These are phyloP conservation scores for Pleoardoris graminearum DNA, from an alignment of 2,329 filamentous ascomycete genomes.

Conservation along the genomic window DNA sequence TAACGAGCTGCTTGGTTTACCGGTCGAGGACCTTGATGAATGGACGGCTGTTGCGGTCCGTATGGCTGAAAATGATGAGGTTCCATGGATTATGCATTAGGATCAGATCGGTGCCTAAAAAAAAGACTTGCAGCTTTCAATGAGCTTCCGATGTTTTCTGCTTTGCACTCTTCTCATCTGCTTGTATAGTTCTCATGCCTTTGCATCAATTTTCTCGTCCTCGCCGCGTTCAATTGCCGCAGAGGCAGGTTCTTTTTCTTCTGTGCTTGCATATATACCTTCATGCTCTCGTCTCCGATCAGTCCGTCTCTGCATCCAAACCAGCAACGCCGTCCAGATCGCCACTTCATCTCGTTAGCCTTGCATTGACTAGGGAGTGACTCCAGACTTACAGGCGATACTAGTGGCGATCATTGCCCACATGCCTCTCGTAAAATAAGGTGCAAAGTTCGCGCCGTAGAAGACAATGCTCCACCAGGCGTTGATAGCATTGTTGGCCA, in stretches of 20 bases:
- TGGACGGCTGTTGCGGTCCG: conserved; percentile 3
- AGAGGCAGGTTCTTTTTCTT: conserved; percentile 12
- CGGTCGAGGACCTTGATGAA: conserved; percentile 4
- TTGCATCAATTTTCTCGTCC: background rate
- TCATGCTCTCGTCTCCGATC: conserved; percentile 40
- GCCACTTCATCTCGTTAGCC: conserved; percentile 44
- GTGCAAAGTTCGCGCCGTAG: conserved; percentile 68
- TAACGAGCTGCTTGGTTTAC: conserved; percentile 5
- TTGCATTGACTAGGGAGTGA: background rate
- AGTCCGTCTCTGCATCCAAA: conserved; percentile 50
- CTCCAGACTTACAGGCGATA: conserved; percentile 49
- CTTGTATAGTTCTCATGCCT: too few relatives aligned
- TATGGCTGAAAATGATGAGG: conserved; percentile 7
- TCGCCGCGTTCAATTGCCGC: background rate
- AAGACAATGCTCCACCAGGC: conserved; percentile 76
- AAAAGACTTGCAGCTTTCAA: background rate
- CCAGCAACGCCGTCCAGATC: conserved; percentile 61
- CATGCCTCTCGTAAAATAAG: conserved; percentile 70
- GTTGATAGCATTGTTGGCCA: conserved; percentile 69
- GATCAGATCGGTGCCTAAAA: background rate
- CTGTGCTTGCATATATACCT: background rate
- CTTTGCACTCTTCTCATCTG: too few relatives aligned
- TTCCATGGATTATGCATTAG: conserved; percentile 7
- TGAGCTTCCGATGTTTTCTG: too few relatives aligned
- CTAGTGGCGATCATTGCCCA: conserved; percentile 71